Percentiles rank a stretch among this genome's conserved stretches.
Evolutionary conservation across 1,284 basidiomycete genomes (phyloP).

Genomic region (Leccinum solheimii): DNA sequence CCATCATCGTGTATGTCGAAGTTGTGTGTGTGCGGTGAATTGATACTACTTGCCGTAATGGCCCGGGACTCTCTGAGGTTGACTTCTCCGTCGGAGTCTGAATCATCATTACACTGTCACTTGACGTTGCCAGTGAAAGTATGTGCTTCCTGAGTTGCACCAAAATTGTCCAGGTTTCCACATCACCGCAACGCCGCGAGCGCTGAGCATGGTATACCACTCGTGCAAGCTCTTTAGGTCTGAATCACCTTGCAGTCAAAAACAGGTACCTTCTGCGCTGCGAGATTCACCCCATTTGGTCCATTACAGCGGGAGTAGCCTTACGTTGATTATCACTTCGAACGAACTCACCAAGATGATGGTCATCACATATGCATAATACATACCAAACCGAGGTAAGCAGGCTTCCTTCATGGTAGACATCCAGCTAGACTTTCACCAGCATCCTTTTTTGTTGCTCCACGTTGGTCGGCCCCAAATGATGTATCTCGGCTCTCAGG

Average conservation of each 20-base stretch:
- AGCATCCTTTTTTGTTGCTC: slow-evolving; percentile 39
- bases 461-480: not conserved
- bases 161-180: not conserved
- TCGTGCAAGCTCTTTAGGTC: slow-evolving; percentile 25
- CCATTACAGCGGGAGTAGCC: slow-evolving; percentile 40
- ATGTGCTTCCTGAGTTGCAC: not conserved
- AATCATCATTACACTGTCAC: not conserved
- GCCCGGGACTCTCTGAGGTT: not conserved
- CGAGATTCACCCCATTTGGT: slow-evolving; percentile 47
- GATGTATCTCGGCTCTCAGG: not conserved
- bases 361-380: too few species aligned
- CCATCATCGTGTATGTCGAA: not conserved
- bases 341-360: slow-evolving; percentile 17
- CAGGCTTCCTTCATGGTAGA: slow-evolving; percentile 16
- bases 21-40: not conserved
- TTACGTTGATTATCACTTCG: not conserved
- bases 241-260: too few species aligned
- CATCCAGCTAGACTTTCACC: slow-evolving; percentile 50
- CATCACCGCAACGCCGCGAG: too few species aligned
- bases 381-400: too few species aligned
- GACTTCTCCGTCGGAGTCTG: not conserved
- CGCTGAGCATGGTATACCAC: slow-evolving; percentile 18
- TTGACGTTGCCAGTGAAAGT: not conserved
- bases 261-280: slow-evolving; percentile 25
- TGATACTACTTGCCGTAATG: not conserved